Percentiles rank a stretch among this genome's conserved stretches.
These are phyloP conservation scores for Tilletiaria anomala DNA, from an alignment of 1,284 basidiomycete genomes.

Conservation along the genomic window DNA sequence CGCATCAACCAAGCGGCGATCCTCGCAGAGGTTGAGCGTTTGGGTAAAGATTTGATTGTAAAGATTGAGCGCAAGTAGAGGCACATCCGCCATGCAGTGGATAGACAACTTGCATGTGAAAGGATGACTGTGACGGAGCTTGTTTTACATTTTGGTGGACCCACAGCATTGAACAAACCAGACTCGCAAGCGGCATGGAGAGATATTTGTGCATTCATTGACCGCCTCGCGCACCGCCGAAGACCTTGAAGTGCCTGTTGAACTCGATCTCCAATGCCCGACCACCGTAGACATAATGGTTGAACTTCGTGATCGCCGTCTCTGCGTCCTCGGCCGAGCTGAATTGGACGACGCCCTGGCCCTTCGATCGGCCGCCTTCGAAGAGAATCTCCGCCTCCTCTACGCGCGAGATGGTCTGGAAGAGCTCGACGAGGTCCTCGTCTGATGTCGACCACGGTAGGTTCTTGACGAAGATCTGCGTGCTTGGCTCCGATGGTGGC, in stretches of 20 bases:
- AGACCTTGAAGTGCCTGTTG: constrained; percentile 23
- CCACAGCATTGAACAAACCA: too few species aligned
- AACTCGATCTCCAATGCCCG: constrained; percentile 26
- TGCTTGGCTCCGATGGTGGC: too few species aligned
- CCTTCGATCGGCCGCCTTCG: constrained; percentile 77
- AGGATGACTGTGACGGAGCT: too few species aligned
- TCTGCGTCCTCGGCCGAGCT: constrained; percentile 73
- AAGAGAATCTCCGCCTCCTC: constrained; percentile 84
- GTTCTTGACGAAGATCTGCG: too few species aligned
- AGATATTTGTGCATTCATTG: too few species aligned
- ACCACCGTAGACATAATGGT: constrained; percentile 27
- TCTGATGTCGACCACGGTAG: constrained; percentile 98
- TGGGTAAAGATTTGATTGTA: constrained; percentile 58
- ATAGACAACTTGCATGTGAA: too few species aligned
- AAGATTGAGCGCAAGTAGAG: too few species aligned
- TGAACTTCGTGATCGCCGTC: constrained; percentile 55
- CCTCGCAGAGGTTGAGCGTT: constrained; percentile 60
- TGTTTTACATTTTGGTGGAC: too few species aligned
- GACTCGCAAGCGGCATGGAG: too few species aligned
- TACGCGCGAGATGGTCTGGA: constrained; percentile 91
- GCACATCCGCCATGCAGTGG: too few species aligned
- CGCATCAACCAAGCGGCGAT: constrained; percentile 55
- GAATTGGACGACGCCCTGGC: constrained; percentile 89
- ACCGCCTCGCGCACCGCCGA: too few species aligned
- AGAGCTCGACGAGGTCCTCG: constrained; percentile 91